These are phyloP conservation scores for Arthrobotrys sinensis DNA, from an alignment of 2,329 filamentous ascomycete species.

Conservation along the genomic window DNA sequence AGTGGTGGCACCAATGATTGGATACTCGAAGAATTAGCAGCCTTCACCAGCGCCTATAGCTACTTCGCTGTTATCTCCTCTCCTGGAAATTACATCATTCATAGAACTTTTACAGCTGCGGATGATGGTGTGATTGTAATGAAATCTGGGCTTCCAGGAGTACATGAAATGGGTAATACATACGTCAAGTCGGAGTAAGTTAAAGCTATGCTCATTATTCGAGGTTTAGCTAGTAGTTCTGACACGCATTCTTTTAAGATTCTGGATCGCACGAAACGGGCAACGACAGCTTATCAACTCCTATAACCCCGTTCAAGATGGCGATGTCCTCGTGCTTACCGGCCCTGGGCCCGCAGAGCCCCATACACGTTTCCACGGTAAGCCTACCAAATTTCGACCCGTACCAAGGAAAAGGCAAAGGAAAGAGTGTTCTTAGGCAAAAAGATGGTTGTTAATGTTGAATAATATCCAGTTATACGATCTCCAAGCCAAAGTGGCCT, in stretches of 20 bases:
- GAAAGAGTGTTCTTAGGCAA: too few relatives aligned
- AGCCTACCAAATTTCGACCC: neutral
- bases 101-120: neutral
- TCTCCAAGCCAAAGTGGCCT: neutral
- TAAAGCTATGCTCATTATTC: neutral
- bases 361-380: neutral
- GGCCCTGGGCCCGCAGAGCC: conserved; percentile 15
- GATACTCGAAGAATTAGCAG: conserved; percentile 14
- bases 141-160: neutral
- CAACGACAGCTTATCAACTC: neutral
- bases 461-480: neutral
- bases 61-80: neutral
- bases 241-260: neutral
- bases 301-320: neutral
- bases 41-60: neutral
- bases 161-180: too few relatives aligned
- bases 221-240: neutral
- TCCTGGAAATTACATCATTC: conserved; percentile 5
- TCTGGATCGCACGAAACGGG: neutral
- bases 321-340: neutral
- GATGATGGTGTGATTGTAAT: neutral
- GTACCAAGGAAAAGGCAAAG: too few relatives aligned
- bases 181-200: conserved; percentile 22
- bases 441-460: neutral
- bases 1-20: neutral